Evolutionary conservation across 1,284 basidiomycete species (phyloP).

Genomic region (Peniophora sp.): DNA sequence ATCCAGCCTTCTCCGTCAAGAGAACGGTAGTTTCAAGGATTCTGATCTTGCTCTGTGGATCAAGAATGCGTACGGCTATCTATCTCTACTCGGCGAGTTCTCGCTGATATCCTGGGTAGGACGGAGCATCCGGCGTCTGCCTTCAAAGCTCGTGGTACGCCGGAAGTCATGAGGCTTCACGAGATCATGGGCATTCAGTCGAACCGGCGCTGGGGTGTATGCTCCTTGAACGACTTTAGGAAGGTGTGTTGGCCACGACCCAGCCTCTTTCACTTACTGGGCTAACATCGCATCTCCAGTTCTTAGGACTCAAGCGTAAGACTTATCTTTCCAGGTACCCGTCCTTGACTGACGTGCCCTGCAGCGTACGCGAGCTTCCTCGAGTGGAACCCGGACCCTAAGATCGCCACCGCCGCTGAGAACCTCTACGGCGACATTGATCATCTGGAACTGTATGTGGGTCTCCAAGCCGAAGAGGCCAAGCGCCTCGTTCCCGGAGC

Average conservation of each 20-base stretch:
- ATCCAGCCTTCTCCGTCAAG: constrained; percentile 51
- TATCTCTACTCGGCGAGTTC: background rate
- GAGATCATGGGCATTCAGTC: constrained; percentile 81
- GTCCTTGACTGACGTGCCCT: background rate
- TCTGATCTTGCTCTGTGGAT: constrained; percentile 62
- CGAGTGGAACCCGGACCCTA: constrained; percentile 78
- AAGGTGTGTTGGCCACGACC: constrained; percentile 30
- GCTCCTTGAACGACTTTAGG: constrained; percentile 82
- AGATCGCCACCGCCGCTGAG: constrained; percentile 67
- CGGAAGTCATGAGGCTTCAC: constrained; percentile 64
- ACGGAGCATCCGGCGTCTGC: constrained; percentile 69
- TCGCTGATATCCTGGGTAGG: constrained; percentile 24
- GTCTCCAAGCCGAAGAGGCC: constrained; percentile 57
- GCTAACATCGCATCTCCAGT: constrained; percentile 30
- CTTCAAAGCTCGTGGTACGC: constrained; percentile 76
- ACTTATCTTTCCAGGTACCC: too few species aligned
- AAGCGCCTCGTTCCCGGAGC: constrained; percentile 74
- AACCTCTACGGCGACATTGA: constrained; percentile 73
- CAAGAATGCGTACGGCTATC: constrained; percentile 53
- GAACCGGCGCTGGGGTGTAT: constrained; percentile 74
- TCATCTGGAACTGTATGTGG: constrained; percentile 76
- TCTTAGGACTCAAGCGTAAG: constrained; percentile 67
- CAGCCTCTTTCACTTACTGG: background rate
- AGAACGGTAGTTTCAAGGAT: constrained; percentile 61
- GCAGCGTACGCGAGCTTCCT: constrained; percentile 54